phyloP scores from a whole-genome alignment of 2,329 filamentous ascomycete species.

The Phialophora expanda region DNA sequence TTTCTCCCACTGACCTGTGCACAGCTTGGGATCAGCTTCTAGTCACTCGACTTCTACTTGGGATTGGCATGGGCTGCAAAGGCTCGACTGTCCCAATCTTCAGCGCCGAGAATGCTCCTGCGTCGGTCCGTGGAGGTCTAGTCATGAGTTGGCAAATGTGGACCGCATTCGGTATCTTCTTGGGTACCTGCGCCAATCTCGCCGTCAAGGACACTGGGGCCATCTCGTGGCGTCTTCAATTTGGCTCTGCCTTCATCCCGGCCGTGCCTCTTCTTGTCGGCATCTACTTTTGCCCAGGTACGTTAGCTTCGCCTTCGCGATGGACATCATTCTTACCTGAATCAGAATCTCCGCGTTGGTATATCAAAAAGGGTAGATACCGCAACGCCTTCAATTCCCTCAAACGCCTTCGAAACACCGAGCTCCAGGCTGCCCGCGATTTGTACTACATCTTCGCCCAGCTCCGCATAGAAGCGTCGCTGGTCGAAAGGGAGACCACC shows the following conservation, averaged over 20 bases:
- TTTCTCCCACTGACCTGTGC: neutral
- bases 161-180: slow-evolving; percentile 66
- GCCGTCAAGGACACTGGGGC: slow-evolving; percentile 64
- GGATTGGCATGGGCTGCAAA: slow-evolving; percentile 78
- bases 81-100: slow-evolving; percentile 77
- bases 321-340: slow-evolving; percentile 43
- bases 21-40: slow-evolving; percentile 70
- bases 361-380: slow-evolving; percentile 69
- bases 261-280: slow-evolving; percentile 64
- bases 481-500: slow-evolving; percentile 51
- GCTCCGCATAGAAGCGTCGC: slow-evolving; percentile 51
- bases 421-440: slow-evolving; percentile 63
- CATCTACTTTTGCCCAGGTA: slow-evolving; percentile 67
- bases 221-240: slow-evolving; percentile 67
- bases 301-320: slow-evolving; percentile 1
- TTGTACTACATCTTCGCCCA: slow-evolving; percentile 63
- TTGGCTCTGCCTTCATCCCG: slow-evolving; percentile 69
- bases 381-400: slow-evolving; percentile 65
- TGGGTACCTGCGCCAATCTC: slow-evolving; percentile 70
- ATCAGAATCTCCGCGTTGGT: slow-evolving; percentile 64
- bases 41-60: slow-evolving; percentile 72
- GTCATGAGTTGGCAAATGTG: slow-evolving; percentile 80
- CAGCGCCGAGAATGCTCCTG: slow-evolving; percentile 74
- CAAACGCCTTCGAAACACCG: slow-evolving; percentile 61
- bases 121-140: slow-evolving; percentile 71